Percentiles rank a stretch among this genome's conserved stretches.
phyloP scores from a whole-genome alignment of 495 filamentous ascomycete species.

The Aspergillus mulundensis region DNA sequence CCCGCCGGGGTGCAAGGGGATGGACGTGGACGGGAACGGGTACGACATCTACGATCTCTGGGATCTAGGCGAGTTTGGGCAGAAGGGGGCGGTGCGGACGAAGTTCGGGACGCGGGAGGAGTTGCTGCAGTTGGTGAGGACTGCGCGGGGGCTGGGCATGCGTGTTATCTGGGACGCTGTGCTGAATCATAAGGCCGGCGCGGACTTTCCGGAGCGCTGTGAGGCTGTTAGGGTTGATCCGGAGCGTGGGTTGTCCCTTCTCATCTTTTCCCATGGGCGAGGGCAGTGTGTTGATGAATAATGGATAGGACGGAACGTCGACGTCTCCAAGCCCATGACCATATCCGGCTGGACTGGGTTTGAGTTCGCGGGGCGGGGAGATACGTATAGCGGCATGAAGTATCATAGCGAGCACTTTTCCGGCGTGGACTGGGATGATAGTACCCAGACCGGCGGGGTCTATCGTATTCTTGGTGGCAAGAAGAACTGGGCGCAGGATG shows the following conservation, averaged over 20 bases:
- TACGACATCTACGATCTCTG: conserved; percentile 76
- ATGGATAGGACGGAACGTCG: conserved; percentile 46
- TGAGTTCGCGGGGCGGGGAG: conserved; percentile 57
- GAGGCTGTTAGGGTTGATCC: conserved; percentile 58
- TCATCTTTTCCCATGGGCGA: not conserved
- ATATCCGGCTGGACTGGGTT: conserved; percentile 66
- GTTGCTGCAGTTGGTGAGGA: conserved; percentile 45
- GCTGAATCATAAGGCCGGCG: conserved; percentile 71
- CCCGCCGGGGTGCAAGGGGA: conserved; percentile 69
- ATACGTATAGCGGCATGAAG: conserved; percentile 57
- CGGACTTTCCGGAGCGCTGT: conserved; percentile 57
- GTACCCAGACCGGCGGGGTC: conserved; percentile 53
- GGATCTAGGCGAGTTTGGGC: conserved; percentile 74
- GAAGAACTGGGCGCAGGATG: conserved; percentile 63
- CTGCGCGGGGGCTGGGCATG: conserved; percentile 47
- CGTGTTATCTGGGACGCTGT: conserved; percentile 70
- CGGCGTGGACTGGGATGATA: conserved; percentile 63
- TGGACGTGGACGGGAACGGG: conserved; percentile 57
- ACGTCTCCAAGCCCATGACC: conserved; percentile 50
- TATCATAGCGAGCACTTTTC: conserved; percentile 70
- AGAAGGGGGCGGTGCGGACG: conserved; percentile 58
- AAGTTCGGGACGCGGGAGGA: conserved; percentile 67
- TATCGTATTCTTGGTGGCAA: conserved; percentile 60
- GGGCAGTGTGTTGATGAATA: no score
- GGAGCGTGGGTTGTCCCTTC: conserved; percentile 29